A percentile compares a stretch with the other conserved stretches of the same genome.
Conservation (phyloP, 345 rosid species). For the Lepidium africanum region DNA sequence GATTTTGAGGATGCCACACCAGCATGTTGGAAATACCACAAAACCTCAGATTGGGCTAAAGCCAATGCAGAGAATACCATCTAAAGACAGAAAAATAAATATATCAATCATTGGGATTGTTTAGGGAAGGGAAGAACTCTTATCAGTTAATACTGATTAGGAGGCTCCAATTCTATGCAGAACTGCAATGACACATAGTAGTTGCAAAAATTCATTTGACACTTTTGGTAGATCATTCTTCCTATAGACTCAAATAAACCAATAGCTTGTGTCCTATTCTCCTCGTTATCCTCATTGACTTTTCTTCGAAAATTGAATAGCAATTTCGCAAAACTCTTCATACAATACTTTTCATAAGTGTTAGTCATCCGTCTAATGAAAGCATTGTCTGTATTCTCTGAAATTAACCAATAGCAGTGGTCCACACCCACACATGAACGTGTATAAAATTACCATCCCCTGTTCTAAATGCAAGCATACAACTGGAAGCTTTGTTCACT, state of each 20-base stretch:
- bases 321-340: background rate
- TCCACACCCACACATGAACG: background rate
- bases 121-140: conserved; percentile 3
- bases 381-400: background rate
- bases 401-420: background rate
- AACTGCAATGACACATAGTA: background rate
- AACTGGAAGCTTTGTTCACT: background rate
- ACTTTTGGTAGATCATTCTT: conserved; percentile 8
- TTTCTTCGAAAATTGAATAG: background rate
- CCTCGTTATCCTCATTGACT: background rate
- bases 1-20: conserved; percentile 86
- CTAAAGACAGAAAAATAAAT: conserved; percentile 35
- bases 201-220: background rate
- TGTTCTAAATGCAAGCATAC: background rate
- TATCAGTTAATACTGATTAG: background rate
- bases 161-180: background rate
- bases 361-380: background rate
- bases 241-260: background rate
- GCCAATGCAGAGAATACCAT: conserved; percentile 98
- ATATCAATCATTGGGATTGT: background rate
- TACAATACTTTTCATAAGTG: background rate
- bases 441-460: background rate
- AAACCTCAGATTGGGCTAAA: conserved; percentile 89
- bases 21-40: conserved; percentile 93
- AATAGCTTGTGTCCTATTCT: background rate